These are phyloP conservation scores for Aureobasidium zeae DNA, from an alignment of 2,329 filamentous ascomycete genomes.

Conservation along the genomic window DNA sequence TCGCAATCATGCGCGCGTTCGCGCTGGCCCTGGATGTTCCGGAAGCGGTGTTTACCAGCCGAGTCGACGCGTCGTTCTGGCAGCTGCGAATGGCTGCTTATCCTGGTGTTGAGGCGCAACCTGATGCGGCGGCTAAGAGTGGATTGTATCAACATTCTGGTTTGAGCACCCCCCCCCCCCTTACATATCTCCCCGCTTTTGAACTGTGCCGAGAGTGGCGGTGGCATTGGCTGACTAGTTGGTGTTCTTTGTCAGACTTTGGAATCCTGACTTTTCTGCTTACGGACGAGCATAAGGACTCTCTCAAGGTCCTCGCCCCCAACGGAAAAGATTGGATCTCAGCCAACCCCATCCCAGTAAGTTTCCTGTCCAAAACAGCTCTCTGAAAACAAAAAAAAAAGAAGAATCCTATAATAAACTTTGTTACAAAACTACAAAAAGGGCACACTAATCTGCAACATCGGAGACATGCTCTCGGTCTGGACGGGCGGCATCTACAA, in stretches of 20 bases:
- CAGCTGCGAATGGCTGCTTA: constrained; percentile 9
- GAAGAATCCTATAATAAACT: no score
- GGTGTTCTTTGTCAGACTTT: background rate
- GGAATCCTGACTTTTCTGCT: constrained; percentile 1
- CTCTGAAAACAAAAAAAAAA: no score
- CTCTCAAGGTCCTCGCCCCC: constrained; percentile 4
- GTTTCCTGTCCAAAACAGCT: background rate
- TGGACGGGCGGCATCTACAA: constrained; percentile 43
- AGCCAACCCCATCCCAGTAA: background rate
- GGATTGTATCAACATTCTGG: constrained; percentile 1
- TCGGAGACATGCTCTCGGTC: constrained; percentile 16
- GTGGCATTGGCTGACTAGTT: no score
- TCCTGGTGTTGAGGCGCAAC: background rate
- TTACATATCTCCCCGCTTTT: no score
- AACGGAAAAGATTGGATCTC: constrained; percentile 7
- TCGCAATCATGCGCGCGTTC: constrained; percentile 8
- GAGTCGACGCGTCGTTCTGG: constrained; percentile 8
- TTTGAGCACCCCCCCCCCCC: no score
- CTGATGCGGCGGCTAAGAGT: background rate
- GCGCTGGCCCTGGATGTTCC: background rate
- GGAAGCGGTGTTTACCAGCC: background rate
- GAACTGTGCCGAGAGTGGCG: no score
- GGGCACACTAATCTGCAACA: constrained; percentile 12
- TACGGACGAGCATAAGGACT: constrained; percentile 8
- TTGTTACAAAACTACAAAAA: background rate